Evolutionary conservation across 305 asterid species (phyloP).

Genomic region (Solanum hybrid): DNA sequence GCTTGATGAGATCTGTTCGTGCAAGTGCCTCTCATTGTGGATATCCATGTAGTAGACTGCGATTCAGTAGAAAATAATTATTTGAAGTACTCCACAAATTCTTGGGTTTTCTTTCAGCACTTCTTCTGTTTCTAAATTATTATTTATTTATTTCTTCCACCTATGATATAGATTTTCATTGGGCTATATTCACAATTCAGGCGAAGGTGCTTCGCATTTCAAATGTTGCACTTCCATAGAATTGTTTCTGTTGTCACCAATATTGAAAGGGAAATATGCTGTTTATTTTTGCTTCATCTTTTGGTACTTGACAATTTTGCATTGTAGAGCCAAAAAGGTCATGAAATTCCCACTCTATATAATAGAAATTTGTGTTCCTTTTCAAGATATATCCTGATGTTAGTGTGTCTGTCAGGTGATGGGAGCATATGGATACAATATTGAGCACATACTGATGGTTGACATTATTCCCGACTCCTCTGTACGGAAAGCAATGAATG

Average conservation of each 20-base stretch:
- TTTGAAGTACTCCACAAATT: not conserved
- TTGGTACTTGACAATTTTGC: not conserved
- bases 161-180: not conserved
- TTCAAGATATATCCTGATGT: not conserved
- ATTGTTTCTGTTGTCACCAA: not conserved
- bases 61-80: not conserved
- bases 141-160: not conserved
- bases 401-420: slow-evolving; percentile 50
- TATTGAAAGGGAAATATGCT: not conserved
- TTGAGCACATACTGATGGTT: slow-evolving; percentile 93
- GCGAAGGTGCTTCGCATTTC: not conserved
- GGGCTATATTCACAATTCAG: not conserved
- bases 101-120: not conserved
- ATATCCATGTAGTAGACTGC: not conserved
- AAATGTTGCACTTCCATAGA: not conserved
- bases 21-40: not conserved
- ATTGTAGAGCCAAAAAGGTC: not conserved
- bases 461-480: slow-evolving; percentile 90
- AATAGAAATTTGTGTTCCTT: not conserved
- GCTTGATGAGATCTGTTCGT: not conserved
- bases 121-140: not conserved
- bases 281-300: not conserved
- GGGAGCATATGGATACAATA: slow-evolving; percentile 91
- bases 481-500: slow-evolving; percentile 91
- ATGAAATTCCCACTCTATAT: not conserved